Evolutionary conservation across 176 grass and related monocot species (phyloP), one percentile per base, ranked within the genome.

Genomic region (bread wheat (Triticum aestivum)): DNA sequence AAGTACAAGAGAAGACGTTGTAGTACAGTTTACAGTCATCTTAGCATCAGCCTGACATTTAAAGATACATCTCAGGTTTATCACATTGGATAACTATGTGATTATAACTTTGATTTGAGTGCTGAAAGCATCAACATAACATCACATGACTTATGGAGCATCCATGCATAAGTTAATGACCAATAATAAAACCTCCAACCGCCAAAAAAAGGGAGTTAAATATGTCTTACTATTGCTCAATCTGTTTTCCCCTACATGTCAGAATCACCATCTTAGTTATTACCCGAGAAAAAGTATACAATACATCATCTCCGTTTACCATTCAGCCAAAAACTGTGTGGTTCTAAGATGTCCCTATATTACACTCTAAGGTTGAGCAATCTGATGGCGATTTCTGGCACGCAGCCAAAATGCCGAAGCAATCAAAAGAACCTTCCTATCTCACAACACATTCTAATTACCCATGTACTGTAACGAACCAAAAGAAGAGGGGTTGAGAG

Each of bases 371-470:
- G 2, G 77, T 88, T 88, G 52, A 85, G 77, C 63, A 81, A 86
- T 72, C 54, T 52, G 79, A 76, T 41, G 30, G 77, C 76, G 72
- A 47, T 32, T 84, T 78, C 64, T 78, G 42, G 70, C 77, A 47
- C 24, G 24, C 0, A 5, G 56, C 63, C 62, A 85, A 85, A 91
- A 85, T 84, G 82, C 39, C 27, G 27, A 81, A 85, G 63, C 26
- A 72, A 85, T 78, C 33, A 88, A 91, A 80, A 91, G 64, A 88
- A 91, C 77, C 65, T 77, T 49, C 70, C 86, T 88, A 88, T 77
- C 71, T 77, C 72, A 91, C 82, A 91, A 88, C 78, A 88, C 81
- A 61, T 85, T 71, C 63, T 91, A 91, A 61, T 85, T 84, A 87
- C 69, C 69, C 41, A 2, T 72, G 56, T 85, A 91, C 71, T 32